phyloP scores from a whole-genome alignment of 208 protist species.

The Crithidia expoeki region DNA sequence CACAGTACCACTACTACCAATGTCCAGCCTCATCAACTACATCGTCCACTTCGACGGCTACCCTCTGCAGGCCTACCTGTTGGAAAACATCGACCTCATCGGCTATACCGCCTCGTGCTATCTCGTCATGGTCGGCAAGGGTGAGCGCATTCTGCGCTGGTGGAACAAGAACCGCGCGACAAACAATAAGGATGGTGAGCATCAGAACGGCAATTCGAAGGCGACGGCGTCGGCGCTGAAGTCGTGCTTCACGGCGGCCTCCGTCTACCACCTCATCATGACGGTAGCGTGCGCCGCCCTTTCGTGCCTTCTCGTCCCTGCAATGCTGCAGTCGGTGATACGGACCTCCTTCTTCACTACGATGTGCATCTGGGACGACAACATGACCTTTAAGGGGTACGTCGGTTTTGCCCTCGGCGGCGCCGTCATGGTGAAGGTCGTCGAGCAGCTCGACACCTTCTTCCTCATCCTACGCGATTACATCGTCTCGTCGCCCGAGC shows the following conservation, averaged over 20 bases:
- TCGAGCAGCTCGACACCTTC: slow-evolving; percentile 73
- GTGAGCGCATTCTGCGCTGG: slow-evolving; percentile 39
- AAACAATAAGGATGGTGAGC: background rate
- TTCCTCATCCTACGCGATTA: slow-evolving; percentile 82
- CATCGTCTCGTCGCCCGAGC: slow-evolving; percentile 23
- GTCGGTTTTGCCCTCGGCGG: slow-evolving; percentile 58
- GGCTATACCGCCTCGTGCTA: slow-evolving; percentile 59
- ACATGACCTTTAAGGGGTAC: slow-evolving; percentile 35
- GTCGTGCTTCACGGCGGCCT: slow-evolving; percentile 33
- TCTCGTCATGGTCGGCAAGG: slow-evolving; percentile 61
- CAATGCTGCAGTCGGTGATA: slow-evolving; percentile 28
- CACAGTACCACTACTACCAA: background rate
- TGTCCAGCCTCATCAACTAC: slow-evolving; percentile 32
- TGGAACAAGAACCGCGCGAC: slow-evolving; percentile 29
- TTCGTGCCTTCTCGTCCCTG: slow-evolving; percentile 35
- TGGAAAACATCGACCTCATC: slow-evolving; percentile 48
- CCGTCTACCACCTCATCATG: slow-evolving; percentile 51
- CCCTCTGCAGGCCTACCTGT: slow-evolving; percentile 41
- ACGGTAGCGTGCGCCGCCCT: slow-evolving; percentile 33
- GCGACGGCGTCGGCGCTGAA: slow-evolving; percentile 17
- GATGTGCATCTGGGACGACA: slow-evolving; percentile 49
- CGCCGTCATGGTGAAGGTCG: slow-evolving; percentile 69
- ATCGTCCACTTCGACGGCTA: slow-evolving; percentile 47
- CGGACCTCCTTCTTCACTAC: slow-evolving; percentile 30
- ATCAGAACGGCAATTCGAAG: slow-evolving; percentile 15